Evolutionary conservation across 2,329 filamentous ascomycete genomes (phyloP).

Genomic region (Colletotrichum tofieldiae): DNA sequence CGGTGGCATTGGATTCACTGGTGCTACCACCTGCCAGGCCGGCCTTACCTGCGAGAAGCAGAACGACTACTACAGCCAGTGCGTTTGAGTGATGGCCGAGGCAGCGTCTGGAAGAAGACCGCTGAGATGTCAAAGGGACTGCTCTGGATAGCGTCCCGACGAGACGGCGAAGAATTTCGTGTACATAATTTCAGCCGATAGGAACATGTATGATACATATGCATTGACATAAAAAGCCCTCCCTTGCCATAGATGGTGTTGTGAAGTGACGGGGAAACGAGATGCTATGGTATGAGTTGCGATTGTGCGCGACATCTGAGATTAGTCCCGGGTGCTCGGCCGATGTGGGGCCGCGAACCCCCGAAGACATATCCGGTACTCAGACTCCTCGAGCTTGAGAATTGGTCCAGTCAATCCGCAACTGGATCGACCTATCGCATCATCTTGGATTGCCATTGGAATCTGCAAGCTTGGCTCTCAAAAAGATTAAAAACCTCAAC

Average conservation of each 20-base stretch:
- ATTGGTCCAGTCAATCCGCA: too few relatives aligned
- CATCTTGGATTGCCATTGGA: too few relatives aligned
- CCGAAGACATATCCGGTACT: background rate
- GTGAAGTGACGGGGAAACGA: rapidly evolving
- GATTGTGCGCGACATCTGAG: background rate
- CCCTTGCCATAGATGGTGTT: background rate
- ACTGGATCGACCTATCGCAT: too few relatives aligned
- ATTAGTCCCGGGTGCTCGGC: background rate
- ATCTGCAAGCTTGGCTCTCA: too few relatives aligned
- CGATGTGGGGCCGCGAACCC: background rate
- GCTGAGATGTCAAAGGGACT: background rate
- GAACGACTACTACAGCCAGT: constrained; percentile 61
- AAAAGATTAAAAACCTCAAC: too few relatives aligned
- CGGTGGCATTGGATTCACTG: constrained; percentile 54
- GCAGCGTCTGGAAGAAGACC: too few relatives aligned
- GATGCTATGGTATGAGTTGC: too few relatives aligned
- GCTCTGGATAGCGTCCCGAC: constrained; percentile 18
- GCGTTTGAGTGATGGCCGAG: constrained; percentile 49
- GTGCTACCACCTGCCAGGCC: constrained; percentile 54
- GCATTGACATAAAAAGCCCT: background rate
- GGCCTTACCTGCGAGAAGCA: constrained; percentile 54
- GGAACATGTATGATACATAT: constrained; percentile 6
- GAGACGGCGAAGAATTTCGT: constrained; percentile 21
- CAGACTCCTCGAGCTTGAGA: background rate
- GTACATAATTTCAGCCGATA: constrained; percentile 34